Base-by-base conservation (phyloP, 148 eudicot genomes). In the Amaranthus cruentus region DNA sequence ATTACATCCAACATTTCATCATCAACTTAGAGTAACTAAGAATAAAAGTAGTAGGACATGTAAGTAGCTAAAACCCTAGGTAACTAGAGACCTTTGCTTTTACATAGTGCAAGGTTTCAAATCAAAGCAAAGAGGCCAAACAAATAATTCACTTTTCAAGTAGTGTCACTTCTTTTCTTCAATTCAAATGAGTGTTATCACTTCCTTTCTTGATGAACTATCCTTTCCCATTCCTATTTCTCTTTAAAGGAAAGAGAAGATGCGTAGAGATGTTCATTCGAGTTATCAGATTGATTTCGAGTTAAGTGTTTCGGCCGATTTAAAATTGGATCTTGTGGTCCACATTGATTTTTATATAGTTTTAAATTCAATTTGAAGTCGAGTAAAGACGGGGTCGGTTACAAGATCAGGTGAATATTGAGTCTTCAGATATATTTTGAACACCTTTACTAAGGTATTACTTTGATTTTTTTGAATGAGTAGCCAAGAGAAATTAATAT, bases 181-280 rank as follows among this genome's bases (percentile, higher is more conserved):
- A 75, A 62, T 56, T 75, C 77, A 65, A 75, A 75, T 66, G 78
- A 75, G 68, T 66, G 73, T 75, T 75, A 59, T 68, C 68, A 59
- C 52, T 69, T 60, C 68, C 43, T 68, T 75, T 52, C 11, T 38
- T 49, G 71, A 50, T 75, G 59, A 59, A 52, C 67, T 38, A 60
- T 75, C 57, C 4, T 75, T 4, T 68, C 68, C 15, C 43, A 58
- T 75, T 68, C 38, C 66, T 68, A 67, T 66, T 55, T 49, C 14
- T 47, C 47, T 8, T 58, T 7, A 13, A 21, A 18, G 18, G 18
- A 18, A 18, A 18, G 18, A 18, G 18, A 28, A 28, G 38, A 28
- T 28, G 2, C 1, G 38, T 28, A 28, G 38, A 28, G 38, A 0
- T 28, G 38, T 28, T 28, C 38, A 28, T 28, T 28, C 38, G 38